Evolutionary conservation across 2,329 filamentous ascomycete species (phyloP), one percentile per base, ranked within the genome.

Genomic region (Aureobasidium lini): DNA sequence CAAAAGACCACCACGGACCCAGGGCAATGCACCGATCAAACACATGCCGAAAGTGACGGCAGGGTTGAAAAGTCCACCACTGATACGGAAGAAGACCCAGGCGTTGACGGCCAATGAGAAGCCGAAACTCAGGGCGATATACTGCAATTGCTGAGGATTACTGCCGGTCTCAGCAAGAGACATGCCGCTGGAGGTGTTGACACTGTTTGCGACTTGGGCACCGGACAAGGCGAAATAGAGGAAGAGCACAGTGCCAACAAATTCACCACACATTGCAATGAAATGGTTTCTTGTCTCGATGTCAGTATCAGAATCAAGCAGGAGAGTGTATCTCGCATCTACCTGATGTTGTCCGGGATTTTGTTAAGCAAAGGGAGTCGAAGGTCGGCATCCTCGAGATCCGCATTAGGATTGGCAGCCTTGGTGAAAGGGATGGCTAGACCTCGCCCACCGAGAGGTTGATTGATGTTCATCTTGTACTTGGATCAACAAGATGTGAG

Each of bases 151-250:
- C 46, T 69, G 67, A 0, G 72, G 70, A 34, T 73, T 74, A 34
- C 65, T 67, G 23, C 67, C 70, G 5, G 62, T 63, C 36, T 71
- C 53, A n/a, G 59, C 61, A 13, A 64, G 60, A 29, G 52, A 65
- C 34, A 53, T 9, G 39, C 66, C 66, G 11, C 64, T 61, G 4
- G 65, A 67, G 7, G 63, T 64, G 47, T 68, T 61, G 53, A 70
- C 64, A 64, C 67, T 73, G 63, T 77, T 77, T 23, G 75, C 75
- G n/a, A 76, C 74, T 58, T 77, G 75, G 1, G 75, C 74, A 6
- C 74, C 76, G 1, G 69, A 68, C 42, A 78, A 72, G 15, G 75
- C 75, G 56, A 78, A 75, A 68, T 72, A 77, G 34, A 78, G 69
- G 57, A 78, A 77, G 61, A 77, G 71, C 7, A 73, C 72, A 0